phyloP scores from a whole-genome alignment of 192 early-diverging fungal genomes.

The Dissophora globulifera region DNA sequence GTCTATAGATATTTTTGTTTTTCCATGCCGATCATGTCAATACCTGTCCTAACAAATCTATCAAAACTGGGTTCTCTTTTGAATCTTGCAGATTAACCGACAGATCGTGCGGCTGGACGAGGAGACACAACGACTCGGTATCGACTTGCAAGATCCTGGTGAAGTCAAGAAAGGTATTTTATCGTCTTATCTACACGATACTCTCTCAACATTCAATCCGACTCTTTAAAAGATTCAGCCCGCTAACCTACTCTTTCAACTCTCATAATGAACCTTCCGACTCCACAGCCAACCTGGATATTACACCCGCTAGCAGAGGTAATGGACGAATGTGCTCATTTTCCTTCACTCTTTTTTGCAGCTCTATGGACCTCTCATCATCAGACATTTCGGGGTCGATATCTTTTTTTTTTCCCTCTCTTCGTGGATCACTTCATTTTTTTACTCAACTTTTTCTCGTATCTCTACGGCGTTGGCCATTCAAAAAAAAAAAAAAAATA shows the following conservation, averaged over 20 bases:
- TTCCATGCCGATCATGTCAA: too few species aligned
- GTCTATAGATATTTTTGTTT: too few species aligned
- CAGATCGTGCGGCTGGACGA: constrained; percentile 48
- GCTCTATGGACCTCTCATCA: too few species aligned
- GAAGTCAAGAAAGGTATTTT: constrained; percentile 46
- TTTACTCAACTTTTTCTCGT: too few species aligned
- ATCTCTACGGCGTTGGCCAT: too few species aligned
- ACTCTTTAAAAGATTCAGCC: too few species aligned
- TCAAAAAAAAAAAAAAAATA: too few species aligned
- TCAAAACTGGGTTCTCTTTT: neutral
- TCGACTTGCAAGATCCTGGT: constrained; percentile 40
- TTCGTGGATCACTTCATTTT: neutral
- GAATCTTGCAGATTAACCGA: constrained; percentile 29
- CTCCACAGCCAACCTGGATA: constrained; percentile 18
- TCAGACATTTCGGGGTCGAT: too few species aligned
- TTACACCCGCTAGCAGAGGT: constrained; percentile 38
- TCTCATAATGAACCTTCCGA: too few species aligned
- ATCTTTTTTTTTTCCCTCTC: too few species aligned
- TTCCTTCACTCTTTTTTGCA: too few species aligned
- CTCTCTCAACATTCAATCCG: neutral
- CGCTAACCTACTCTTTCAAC: neutral
- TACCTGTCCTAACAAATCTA: too few species aligned
- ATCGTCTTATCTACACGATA: neutral
- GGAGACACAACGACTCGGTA: constrained; percentile 41
- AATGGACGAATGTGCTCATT: constrained; percentile 4